Evolutionary conservation across 179 eudicot genomes (phyloP).

Genomic region (Pouteria campechiana): DNA sequence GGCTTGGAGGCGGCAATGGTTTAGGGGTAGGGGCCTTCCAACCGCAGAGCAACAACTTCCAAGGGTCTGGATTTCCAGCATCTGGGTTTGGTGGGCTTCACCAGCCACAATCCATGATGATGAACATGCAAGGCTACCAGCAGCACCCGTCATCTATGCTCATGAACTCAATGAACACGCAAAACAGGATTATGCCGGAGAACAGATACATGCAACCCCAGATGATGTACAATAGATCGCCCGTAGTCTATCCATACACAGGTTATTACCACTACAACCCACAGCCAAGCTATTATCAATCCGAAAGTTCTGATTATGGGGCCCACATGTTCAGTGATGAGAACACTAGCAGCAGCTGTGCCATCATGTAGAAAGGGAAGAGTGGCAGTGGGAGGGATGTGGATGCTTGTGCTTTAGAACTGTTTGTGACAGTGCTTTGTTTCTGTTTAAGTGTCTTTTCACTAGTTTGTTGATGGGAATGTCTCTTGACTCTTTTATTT

Average conservation of each 20-base stretch:
- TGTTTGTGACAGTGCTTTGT: no score
- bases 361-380: constrained; percentile 32
- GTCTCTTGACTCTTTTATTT: no score
- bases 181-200: constrained; percentile 29
- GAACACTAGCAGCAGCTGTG: constrained; percentile 37
- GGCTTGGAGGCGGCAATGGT: constrained; percentile 9
- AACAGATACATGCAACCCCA: constrained; percentile 28
- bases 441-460: no score
- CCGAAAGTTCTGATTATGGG: constrained; percentile 14
- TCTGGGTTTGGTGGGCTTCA: constrained; percentile 11
- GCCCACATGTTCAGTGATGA: constrained; percentile 44
- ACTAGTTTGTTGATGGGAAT: no score
- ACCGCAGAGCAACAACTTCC: constrained; percentile 11
- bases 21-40: constrained; percentile 12
- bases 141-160: constrained; percentile 28
- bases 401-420: no score
- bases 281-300: constrained; percentile 15
- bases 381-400: neutral
- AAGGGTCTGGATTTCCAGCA: constrained; percentile 9
- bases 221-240: constrained; percentile 64
- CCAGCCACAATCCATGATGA: constrained; percentile 19
- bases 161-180: constrained; percentile 50
- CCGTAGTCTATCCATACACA: constrained; percentile 42
- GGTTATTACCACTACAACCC: constrained; percentile 34
- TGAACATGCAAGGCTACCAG: constrained; percentile 27